Percentiles rank a stretch among this genome's conserved stretches.
phyloP scores from a whole-genome alignment of 2,329 filamentous ascomycete species.

The Lasiodiplodia citricola region DNA sequence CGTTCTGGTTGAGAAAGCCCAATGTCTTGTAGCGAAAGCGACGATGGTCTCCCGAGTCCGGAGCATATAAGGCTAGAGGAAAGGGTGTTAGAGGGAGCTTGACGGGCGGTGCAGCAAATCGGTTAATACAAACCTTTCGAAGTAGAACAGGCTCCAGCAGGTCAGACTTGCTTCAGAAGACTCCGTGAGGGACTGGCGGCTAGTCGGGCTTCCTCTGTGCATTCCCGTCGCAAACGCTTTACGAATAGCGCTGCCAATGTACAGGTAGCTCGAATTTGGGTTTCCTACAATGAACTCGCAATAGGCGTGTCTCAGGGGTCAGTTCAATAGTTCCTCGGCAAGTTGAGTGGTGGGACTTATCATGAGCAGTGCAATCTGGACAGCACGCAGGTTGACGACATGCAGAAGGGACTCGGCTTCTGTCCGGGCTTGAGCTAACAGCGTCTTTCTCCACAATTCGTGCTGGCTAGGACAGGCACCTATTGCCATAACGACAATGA shows the following conservation, averaged over 20 bases:
- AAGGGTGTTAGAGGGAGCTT: neutral
- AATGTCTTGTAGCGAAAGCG: conserved; percentile 18
- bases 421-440: conserved; percentile 14
- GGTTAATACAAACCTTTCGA: neutral
- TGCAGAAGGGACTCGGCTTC: conserved; percentile 21
- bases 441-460: conserved; percentile 14
- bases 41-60: conserved; percentile 18
- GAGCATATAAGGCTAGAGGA: conserved; percentile 16
- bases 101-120: neutral
- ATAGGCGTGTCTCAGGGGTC: conserved; percentile 1
- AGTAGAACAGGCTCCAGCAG: conserved; percentile 22
- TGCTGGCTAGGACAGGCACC: conserved; percentile 21
- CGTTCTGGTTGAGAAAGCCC: conserved; percentile 13
- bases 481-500: conserved; percentile 25
- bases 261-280: conserved; percentile 23
- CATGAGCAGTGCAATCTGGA: conserved; percentile 23
- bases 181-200: conserved; percentile 9
- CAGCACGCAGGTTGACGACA: conserved; percentile 20
- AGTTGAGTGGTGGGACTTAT: conserved; percentile 5
- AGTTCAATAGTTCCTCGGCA: neutral
- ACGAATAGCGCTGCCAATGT: conserved; percentile 20
- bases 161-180: conserved; percentile 20
- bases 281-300: conserved; percentile 25
- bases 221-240: conserved; percentile 25
- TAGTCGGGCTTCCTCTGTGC: conserved; percentile 19